Base-by-base conservation (phyloP, 108 stramenopile genomes). In the Discostella pseudostelligera region DNA sequence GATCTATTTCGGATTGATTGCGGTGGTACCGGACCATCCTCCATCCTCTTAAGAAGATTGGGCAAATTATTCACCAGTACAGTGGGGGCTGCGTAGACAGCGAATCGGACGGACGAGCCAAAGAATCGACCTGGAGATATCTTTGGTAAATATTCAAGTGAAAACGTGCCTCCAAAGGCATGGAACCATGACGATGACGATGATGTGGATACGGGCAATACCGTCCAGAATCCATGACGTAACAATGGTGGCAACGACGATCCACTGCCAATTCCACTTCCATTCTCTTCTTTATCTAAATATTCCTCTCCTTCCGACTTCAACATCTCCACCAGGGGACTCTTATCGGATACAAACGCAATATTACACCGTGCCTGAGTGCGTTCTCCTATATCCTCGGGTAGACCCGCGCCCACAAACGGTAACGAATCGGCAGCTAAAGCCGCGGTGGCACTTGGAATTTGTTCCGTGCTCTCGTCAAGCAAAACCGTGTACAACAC, bases 81-180 rank as follows among this genome's bases (percentile, higher is more conserved):
- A 49, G 79, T 71, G 2, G 91, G 85, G 46, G 83, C 83, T n/a
- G 75, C 59, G 36, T 84, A 93, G 19, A 86, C 79, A 6, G 87
- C 88, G 40, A 72, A 77, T 29, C 76, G 81, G 0, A 80, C 73
- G 11, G 73, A 74, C 3, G 69, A 45, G 37, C 70, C 73, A 56
- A 93, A 93, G 73, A 93, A 93, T 11, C 76, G 69, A 3, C 88
- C 86, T 4, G 91, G 91, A 1, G 91, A 93, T 17, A 89, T 29
- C 72, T 93, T 93, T 25, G 91, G 91, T 26, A 92, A 63, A 39
- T 87, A 59, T 35, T 39, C 58, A 20, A 87, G 37, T 8, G 71
- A 44, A 36, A 73, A 80, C 22, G 42, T 47, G 12, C 74, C 74
- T 4, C 55, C 58, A 43, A 76, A 76, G 22, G 74, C 67, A 59